Evolutionary conservation across 768 basidiomycete genomes (phyloP), one percentile per base, ranked within the genome.

Genomic region (Flagelloscypha sp.): DNA sequence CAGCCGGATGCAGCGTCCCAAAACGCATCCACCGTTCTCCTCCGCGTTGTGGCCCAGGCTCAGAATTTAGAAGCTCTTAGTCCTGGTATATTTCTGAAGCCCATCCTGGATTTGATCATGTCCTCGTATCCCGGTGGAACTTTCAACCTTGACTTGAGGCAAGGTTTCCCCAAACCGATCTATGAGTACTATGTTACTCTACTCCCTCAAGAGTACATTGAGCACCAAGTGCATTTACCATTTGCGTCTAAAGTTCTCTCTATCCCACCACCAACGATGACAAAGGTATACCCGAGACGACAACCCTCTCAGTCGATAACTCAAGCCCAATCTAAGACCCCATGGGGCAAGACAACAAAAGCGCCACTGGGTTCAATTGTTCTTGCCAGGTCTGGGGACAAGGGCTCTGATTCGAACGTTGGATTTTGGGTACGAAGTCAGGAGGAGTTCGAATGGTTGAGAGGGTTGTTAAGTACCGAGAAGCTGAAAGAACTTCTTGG

Each of bases 1-100:
- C 15, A 27, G 9, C 12, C 15, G 11, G 35, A 45, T 11, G 22
- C 44, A 15, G 31, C 24, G 4, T 35, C 37, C 4, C 44, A 45
- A 17, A 19, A 5, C 34, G 25, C 44, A 2, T 40, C 37, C 3
- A 45, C 44, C 1, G 44, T 23, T 2, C 10, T 24, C 15, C 35
- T 45, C 18, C 44, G 44, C 16, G 37, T 45, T 20, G 30, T 45
- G 32, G 44, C 44, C 18, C 44, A 45, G 27, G 44, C 44, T 4
- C 22, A 6, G 13, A 16, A 18, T 32, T 37, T 34, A 22, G 38
- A 6, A 8, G 30, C 17, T 15, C 37, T 45, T n/a, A 41, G 25
- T 7, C 24, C 37, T 7, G 4, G 7, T 12, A 39, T 30, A 6
- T 45, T 45, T 41, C 1, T 33, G 11, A 37, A 41, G 10, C 44